A percentile compares a stretch with the other conserved stretches of the same genome.
Evolutionary conservation across 306 rosid genomes (phyloP).

Genomic region (Oemleria cerasiformis): DNA sequence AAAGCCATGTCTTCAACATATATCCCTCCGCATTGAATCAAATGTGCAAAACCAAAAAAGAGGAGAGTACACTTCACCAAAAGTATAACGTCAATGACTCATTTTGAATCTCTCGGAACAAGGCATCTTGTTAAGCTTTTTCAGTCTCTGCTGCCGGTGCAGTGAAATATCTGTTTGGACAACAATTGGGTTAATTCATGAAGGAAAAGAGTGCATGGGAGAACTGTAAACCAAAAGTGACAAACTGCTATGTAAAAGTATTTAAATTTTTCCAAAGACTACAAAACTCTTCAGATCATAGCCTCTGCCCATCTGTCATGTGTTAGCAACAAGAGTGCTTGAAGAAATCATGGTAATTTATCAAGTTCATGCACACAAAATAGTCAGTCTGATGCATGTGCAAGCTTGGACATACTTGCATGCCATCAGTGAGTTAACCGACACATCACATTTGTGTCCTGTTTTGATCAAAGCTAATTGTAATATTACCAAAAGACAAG

Average conservation of each 20-base stretch:
- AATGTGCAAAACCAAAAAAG: no score
- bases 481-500: background rate
- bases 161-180: conserved; percentile 64
- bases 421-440: conserved; percentile 2
- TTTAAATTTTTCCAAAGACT: background rate
- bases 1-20: no score
- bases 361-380: background rate
- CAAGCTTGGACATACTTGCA: background rate
- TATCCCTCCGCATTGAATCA: no score
- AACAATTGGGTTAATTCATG: conserved; percentile 25
- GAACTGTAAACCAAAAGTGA: conserved; percentile 7
- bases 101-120: conserved; percentile 49
- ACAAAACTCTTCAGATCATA: background rate
- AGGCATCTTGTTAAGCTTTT: conserved; percentile 49
- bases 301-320: background rate
- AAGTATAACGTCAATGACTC: conserved; percentile 76
- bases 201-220: conserved; percentile 6
- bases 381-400: background rate
- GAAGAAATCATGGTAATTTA: background rate
- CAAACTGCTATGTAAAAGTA: background rate
- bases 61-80: no score
- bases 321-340: background rate
- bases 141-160: conserved; percentile 59
- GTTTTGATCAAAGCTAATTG: background rate
- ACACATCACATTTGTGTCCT: background rate